These are phyloP conservation scores for Kwoniella shandongensis DNA, from an alignment of 768 basidiomycete species.

Conservation along the genomic window DNA sequence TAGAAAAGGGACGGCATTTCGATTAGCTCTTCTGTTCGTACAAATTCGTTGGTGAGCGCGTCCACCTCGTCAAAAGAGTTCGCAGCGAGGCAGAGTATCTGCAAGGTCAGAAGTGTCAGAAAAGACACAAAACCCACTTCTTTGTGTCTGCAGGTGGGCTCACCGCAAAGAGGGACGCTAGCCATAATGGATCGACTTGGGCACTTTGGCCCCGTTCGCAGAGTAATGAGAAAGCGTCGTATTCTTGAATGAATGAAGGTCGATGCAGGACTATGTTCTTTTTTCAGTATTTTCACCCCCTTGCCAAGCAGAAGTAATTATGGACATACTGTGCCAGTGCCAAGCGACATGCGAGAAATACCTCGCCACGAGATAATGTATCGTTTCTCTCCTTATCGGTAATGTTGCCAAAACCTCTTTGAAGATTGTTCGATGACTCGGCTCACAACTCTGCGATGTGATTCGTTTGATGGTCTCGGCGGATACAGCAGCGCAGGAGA, in stretches of 20 bases:
- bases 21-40: not conserved
- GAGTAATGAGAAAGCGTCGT: slow-evolving; percentile 1
- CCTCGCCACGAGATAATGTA: slow-evolving; percentile 3
- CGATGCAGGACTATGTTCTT: slow-evolving; percentile 8
- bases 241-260: slow-evolving; percentile 1
- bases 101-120: not conserved
- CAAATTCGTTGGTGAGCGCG: not conserved
- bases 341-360: slow-evolving; percentile 12
- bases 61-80: slow-evolving; percentile 2
- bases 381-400: not conserved
- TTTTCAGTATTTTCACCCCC: too few relatives aligned
- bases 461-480: not conserved
- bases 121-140: not conserved
- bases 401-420: not conserved
- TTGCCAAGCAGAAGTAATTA: too few relatives aligned
- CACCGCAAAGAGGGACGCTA: slow-evolving; percentile 2
- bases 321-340: slow-evolving; percentile 7
- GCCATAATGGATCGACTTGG: slow-evolving; percentile 8
- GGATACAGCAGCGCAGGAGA: too few relatives aligned
- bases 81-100: slow-evolving; percentile 3
- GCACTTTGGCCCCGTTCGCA: not conserved
- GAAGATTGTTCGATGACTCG: not conserved
- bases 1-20: not conserved
- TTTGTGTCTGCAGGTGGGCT: not conserved
- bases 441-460: not conserved